Conservation (phyloP, 352 stramenopile species). For the Phytophthora cajani region DNA sequence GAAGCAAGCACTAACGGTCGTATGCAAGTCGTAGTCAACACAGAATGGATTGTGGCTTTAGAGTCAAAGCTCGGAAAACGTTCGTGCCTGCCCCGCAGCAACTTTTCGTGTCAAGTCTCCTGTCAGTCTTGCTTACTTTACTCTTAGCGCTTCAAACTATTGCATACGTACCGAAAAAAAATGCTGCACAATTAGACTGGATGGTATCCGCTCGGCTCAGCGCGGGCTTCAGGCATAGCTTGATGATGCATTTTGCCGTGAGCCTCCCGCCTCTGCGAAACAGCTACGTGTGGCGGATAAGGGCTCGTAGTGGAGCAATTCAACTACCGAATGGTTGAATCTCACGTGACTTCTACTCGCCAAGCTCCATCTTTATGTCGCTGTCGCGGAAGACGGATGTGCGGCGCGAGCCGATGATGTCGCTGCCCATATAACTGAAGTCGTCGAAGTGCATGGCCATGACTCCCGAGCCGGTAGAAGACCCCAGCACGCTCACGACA, state of each 20-base stretch:
- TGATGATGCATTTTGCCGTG: slow-evolving; percentile 16
- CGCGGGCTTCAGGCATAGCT: slow-evolving; percentile 15
- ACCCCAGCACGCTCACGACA: slow-evolving; percentile 56
- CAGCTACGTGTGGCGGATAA: slow-evolving; percentile 1
- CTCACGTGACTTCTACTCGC: slow-evolving; percentile 45
- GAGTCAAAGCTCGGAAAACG: slow-evolving; percentile 24
- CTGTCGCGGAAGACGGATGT: slow-evolving; percentile 85
- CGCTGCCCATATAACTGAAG: slow-evolving; percentile 90
- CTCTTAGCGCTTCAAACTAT: slow-evolving; percentile 27
- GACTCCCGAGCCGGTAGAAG: slow-evolving; percentile 54
- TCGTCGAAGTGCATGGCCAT: slow-evolving; percentile 89
- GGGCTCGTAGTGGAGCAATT: slow-evolving; percentile 20
- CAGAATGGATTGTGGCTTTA: slow-evolving; percentile 22
- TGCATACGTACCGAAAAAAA: slow-evolving; percentile 11
- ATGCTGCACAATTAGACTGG: slow-evolving; percentile 29
- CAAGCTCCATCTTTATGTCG: slow-evolving; percentile 87
- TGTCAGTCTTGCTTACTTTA: slow-evolving; percentile 31
- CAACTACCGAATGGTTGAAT: slow-evolving; percentile 35
- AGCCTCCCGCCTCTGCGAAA: slow-evolving; percentile 9
- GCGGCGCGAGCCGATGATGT: slow-evolving; percentile 83
- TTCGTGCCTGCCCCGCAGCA: slow-evolving; percentile 10
- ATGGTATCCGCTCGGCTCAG: slow-evolving; percentile 18
- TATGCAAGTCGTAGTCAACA: not conserved
- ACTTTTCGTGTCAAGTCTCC: slow-evolving; percentile 19
- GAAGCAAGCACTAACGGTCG: not conserved